Evolutionary conservation across 2,329 filamentous ascomycete genomes (phyloP), one percentile per base, ranked within the genome.

Genomic region (Fusarium foetens): DNA sequence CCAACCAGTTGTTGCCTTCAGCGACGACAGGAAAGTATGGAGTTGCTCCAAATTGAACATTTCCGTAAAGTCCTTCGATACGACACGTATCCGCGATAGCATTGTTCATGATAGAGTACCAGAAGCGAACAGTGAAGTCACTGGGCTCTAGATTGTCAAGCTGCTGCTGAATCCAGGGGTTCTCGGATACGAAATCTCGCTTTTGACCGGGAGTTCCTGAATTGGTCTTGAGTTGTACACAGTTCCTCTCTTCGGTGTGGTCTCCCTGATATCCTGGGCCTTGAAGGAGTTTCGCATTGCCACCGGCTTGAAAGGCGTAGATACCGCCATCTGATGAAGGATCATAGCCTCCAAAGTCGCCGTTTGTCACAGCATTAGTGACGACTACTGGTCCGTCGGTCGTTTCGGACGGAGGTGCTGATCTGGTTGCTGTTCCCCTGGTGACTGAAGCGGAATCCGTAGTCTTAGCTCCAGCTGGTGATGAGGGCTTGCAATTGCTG

Each of bases 111-210:
- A 76, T 36, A 2, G 46, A 35, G 31, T 76, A 76, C 59, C 63
- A 76, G 46, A 76, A 75, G 8, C 70, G 72, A n/a, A 76, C 63
- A 2, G 74, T 76, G 6, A 72, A 76, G 7, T 71, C 68, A 31
- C 41, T 68, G 3, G 64, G 59, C 17, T 75, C 62, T 53, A 76
- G 31, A 13, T 63, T 33, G 6, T 67, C 58, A 13, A 76, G 68
- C 29, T 67, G 29, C 43, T 76, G 74, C 29, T 76, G 66, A 12
- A 76, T 70, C 39, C 53, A 64, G 4, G 74, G 65, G 23, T 61
- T 62, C 6, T 71, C 61, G 5, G 42, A 51, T 23, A 23, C 12
- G 3, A 38, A 63, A 8, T 61, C 68, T 51, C 68, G 63, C 57
- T 62, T 65, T 29, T 52, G 39, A 2, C 21, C 66, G 12, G 41